Evolutionary conservation across 805 yeast genomes (phyloP), one percentile per base, ranked within the genome.

Genomic region (Wickerhamiella brachini): DNA sequence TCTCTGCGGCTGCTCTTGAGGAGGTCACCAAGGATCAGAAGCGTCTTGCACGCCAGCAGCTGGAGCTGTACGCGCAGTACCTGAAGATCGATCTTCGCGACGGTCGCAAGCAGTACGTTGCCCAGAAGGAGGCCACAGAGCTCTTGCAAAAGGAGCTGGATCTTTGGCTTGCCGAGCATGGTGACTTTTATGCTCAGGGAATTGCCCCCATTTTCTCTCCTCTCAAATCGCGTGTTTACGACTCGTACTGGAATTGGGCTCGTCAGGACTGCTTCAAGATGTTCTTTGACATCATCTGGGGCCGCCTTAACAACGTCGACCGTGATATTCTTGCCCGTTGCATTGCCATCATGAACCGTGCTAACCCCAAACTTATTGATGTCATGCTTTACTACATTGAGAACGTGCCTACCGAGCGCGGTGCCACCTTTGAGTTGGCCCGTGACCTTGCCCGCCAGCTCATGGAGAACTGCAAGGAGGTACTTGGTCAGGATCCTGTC

Each of bases 221-320:
- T 55, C 77, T 85, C 71, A 93, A 93, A 74, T 95, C 97, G 26
- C 85, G 98, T 74, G 81, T 83, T 50, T 93, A 90, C 69, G 97
- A 93, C 71, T 88, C 97, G 21, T 88, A 89, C 71, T 93, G 98
- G 98, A 94, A 94, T 71, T 93, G 98, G 98, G 97, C 97, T 47
- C 85, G 97, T 70, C 98, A 93, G 74, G 95, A 93, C 67, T 85
- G 93, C 54, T 73, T 93, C 60, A 79, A 88, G 48, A 83, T 93
- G 86, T 93, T 85, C 72, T 93, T 79, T 66, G 97, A 93, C 70
- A 88, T 93, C 62, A 88, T 93, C 60, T 94, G 93, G 68, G 98
- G 98, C 68, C 83, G 85, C 57, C 77, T 84, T 56, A 80, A 88
- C 55, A 82, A 86, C 54, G 84, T 93, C 58, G 97, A 93, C 69